Evolutionary conservation across 208 protist genomes (phyloP), one percentile per base, ranked within the genome.

Genomic region (Leishmania major): DNA sequence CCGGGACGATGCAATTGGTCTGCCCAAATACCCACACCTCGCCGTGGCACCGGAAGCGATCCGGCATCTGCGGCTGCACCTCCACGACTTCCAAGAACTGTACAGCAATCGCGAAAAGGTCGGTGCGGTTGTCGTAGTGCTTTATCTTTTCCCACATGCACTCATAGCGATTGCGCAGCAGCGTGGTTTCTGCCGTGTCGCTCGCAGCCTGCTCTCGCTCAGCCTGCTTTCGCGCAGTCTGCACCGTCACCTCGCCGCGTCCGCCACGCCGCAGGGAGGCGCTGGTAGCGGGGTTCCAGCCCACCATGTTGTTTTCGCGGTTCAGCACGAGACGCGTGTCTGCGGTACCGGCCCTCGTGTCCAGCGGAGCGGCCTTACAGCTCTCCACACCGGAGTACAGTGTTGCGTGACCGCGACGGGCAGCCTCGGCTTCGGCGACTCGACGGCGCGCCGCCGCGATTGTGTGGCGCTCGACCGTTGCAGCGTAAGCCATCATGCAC

Each of bases 11-110:
- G 57, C 81, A 80, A 59, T 76, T 84, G 31, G 75, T 84, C 59
- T 84, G 81, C 5, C 81, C 81, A 70, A 80, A 92, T 66, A 96
- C 91, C 93, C 93, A 96, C 62, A 78, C 91, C 84, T 96, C 91
- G 7, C 84, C 88, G 85, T 96, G 93, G 84, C 91, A 94, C 59
- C 84, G 84, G 77, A 96, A 96, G 64, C 82, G 82, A 74, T 94
- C 79, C 53, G 93, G 93, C 73, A 94, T 85, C 78, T 83, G 87
- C 51, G 91, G 93, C 73, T 87, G 81, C 45, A 96, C 74, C 55
- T 81, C 75, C 45, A 87, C 76, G 60, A 96, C 88, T 83, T 94
- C 90, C 40, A 94, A 66, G 73, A 94, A 93, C 70, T 88, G 88
- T 67, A 96, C 70, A 55, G 88, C 84, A 59, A 96, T 86, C 15